Base-by-base conservation (phyloP, 495 filamentous ascomycete species). In the Penicillium herquei region DNA sequence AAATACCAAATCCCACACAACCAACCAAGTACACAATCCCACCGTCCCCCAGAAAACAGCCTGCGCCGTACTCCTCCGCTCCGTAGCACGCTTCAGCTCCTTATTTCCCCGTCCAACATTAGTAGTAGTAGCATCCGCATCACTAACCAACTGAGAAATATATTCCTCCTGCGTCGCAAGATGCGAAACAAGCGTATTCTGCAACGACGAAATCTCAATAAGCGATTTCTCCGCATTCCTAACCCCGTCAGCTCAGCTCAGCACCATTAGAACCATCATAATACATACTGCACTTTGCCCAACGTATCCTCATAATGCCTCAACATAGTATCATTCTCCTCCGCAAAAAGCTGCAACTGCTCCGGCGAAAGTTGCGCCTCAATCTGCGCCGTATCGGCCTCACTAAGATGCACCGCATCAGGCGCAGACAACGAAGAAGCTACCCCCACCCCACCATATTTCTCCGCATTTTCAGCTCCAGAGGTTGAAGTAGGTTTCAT, bases 1-100 rank as follows among this genome's bases (percentile, higher is more conserved):
- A 68, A 96, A 90, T 31, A 96, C 72, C 68, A 96, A 72, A 81
- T 99, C 94, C 90, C 92, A 99, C n/a, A 91, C 75, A 8, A 99
- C 78, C 54, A 99, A 78, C 63, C 87, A 86, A 3, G 83, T 73
- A 68, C 91, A 96, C 55, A 98, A 78, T 0, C 86, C 88, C 30
- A 87, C 85, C 7, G 91, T 91, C 11, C 86, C 89, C 73, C 87
- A 96, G 65, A 98, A 99, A 30, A 96, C 87, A 59, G 87, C 88
- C 63, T 86, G 86, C 26, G 94, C 94, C 37, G 91, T 87, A 78
- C 92, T 96, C 56, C 81, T 78, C 59, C 87, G 79, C 75, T 92
- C 84, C 6, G 84, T 83, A 39, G 92, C 93, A 63, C 87, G 84
- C 71, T 93, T 96, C 39, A 99, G 75, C 72, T 98, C 87, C 68